Evolutionary conservation across 2,329 filamentous ascomycete genomes (phyloP).

Genomic region (Ophiobolus disseminans): DNA sequence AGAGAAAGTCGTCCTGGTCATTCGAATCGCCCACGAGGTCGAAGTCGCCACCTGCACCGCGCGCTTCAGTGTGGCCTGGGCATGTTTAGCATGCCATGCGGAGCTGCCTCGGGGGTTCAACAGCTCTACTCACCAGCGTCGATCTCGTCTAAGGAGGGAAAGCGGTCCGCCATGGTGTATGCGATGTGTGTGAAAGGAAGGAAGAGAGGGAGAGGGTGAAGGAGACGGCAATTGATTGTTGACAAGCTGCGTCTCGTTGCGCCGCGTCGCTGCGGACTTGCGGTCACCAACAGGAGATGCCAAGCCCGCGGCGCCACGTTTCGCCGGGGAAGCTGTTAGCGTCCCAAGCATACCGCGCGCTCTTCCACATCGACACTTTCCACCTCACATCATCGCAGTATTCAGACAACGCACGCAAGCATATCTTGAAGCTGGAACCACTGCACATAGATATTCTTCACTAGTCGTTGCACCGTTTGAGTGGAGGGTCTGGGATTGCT

Average conservation of each 20-base stretch:
- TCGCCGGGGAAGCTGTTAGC: slow-evolving; percentile 28
- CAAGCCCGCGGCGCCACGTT: slow-evolving; percentile 25
- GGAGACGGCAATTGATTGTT: slow-evolving; percentile 27
- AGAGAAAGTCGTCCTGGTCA: slow-evolving; percentile 82
- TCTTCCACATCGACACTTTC: slow-evolving; percentile 18
- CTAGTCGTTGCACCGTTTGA: slow-evolving; percentile 1
- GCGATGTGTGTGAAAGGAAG: neutral
- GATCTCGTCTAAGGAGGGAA: slow-evolving; percentile 61
- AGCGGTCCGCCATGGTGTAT: slow-evolving; percentile 57
- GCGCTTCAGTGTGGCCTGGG: slow-evolving; percentile 72
- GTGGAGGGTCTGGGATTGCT: slow-evolving; percentile 18
- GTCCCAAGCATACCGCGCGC: slow-evolving; percentile 26
- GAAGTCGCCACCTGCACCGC: slow-evolving; percentile 56
- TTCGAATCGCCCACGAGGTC: slow-evolving; percentile 62
- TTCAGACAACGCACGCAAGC: slow-evolving; percentile 17
- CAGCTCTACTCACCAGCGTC: slow-evolving; percentile 55
- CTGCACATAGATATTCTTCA: slow-evolving; percentile 14
- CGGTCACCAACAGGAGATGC: slow-evolving; percentile 21
- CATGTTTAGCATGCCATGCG: slow-evolving; percentile 29
- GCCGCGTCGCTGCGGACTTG: slow-evolving; percentile 17
- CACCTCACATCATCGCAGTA: slow-evolving; percentile 29
- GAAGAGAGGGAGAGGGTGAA: slow-evolving; percentile 2
- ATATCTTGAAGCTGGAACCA: slow-evolving; percentile 9
- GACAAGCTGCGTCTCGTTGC: slow-evolving; percentile 21
- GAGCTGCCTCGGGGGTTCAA: slow-evolving; percentile 27